Evolutionary conservation across 2,329 filamentous ascomycete species (phyloP).

Genomic region (Fusarium humuli): DNA sequence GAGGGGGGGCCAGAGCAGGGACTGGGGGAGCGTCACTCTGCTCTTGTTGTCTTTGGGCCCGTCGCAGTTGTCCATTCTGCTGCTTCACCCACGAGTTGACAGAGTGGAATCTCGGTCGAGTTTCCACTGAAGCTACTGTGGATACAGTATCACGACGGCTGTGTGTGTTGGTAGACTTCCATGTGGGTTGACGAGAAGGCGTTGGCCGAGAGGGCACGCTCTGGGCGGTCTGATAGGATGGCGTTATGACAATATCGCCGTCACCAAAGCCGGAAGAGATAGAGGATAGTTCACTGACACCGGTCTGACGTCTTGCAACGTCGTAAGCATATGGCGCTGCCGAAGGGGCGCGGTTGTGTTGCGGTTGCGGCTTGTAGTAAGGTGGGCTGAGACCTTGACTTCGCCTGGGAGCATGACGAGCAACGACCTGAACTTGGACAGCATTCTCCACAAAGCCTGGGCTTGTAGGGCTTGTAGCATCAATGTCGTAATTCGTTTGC

Average conservation of each 20-base stretch:
- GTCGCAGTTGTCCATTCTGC: constrained; percentile 66
- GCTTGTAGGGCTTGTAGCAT: constrained; percentile 40
- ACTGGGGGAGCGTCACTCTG: constrained; percentile 54
- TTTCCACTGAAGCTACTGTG: constrained; percentile 65
- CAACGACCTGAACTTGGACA: constrained; percentile 38
- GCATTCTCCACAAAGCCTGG: constrained; percentile 43
- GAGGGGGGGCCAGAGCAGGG: constrained; percentile 54
- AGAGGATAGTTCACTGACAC: constrained; percentile 66
- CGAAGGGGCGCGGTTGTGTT: constrained; percentile 34
- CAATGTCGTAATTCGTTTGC: constrained; percentile 23
- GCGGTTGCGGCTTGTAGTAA: background rate
- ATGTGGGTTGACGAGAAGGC: constrained; percentile 28
- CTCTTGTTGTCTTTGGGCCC: constrained; percentile 55
- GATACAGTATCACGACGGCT: constrained; percentile 63
- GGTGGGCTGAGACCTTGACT: constrained; percentile 23
- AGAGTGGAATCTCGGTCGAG: constrained; percentile 66
- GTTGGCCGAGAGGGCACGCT: constrained; percentile 31
- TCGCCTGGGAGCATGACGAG: constrained; percentile 30
- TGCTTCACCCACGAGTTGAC: constrained; percentile 74
- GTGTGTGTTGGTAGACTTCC: constrained; percentile 28
- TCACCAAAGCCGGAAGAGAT: constrained; percentile 74
- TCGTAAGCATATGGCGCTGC: constrained; percentile 36
- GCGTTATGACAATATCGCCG: constrained; percentile 65
- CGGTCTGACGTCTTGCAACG: constrained; percentile 47
- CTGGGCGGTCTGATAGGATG: constrained; percentile 36